Conservation (phyloP, 495 filamentous ascomycete species). For the Penicillium salamii region DNA sequence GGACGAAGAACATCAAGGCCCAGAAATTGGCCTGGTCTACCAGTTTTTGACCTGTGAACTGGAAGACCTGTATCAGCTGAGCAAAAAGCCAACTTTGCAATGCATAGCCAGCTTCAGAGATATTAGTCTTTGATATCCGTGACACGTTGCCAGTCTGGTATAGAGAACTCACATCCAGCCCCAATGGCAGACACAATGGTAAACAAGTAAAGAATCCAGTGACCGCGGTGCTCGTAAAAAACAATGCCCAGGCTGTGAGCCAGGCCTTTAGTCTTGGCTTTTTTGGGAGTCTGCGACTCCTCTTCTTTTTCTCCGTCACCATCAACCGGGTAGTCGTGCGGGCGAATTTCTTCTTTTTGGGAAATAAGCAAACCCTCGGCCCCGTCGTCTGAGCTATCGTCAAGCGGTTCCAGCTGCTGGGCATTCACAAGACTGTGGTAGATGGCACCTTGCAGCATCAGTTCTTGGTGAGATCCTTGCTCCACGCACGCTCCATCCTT, state of each 20-base stretch:
- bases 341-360: not conserved
- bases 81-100: slow-evolving; percentile 39
- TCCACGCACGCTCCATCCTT: slow-evolving; percentile 44
- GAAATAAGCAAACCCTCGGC: not conserved
- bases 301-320: slow-evolving; percentile 48
- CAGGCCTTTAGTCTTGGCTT: not conserved
- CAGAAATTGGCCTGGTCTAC: slow-evolving; percentile 52
- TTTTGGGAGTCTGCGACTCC: slow-evolving; percentile 13
- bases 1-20: slow-evolving; percentile 63
- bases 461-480: slow-evolving; percentile 45
- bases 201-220: slow-evolving; percentile 46
- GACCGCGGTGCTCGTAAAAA: slow-evolving; percentile 1
- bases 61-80: slow-evolving; percentile 29
- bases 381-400: not conserved
- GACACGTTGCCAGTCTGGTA: not conserved
- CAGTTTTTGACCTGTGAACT: slow-evolving; percentile 31
- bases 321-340: not conserved
- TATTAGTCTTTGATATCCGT: not conserved
- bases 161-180: not conserved
- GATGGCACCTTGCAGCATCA: slow-evolving; percentile 39
- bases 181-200: slow-evolving; percentile 43
- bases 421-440: slow-evolving; percentile 45
- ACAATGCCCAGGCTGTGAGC: not conserved
- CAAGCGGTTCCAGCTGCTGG: slow-evolving; percentile 21
- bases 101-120: slow-evolving; percentile 1